Evolutionary conservation across 176 grass and related monocot genomes (phyloP).

Genomic region (Metroxylon sagu): DNA sequence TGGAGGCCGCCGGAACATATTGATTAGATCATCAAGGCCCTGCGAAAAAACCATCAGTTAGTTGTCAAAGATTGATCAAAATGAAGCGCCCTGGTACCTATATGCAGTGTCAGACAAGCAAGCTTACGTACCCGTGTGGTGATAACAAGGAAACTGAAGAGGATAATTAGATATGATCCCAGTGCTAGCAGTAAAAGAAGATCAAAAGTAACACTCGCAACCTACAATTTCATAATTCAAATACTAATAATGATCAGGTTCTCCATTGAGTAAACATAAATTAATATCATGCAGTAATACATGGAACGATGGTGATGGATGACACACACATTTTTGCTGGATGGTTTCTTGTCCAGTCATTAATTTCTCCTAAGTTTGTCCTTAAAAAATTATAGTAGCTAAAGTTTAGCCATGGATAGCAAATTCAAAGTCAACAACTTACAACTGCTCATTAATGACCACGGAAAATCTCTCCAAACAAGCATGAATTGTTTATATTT

Average conservation of each 20-base stretch:
- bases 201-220: slow-evolving; percentile 93
- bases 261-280: too few relatives aligned
- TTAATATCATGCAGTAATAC: too few relatives aligned
- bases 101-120: too few relatives aligned
- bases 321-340: too few relatives aligned
- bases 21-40: slow-evolving; percentile 97
- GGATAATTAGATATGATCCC: slow-evolving; percentile 83
- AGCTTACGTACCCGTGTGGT: slow-evolving; percentile 63
- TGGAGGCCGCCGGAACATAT: slow-evolving; percentile 86
- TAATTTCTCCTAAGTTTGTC: too few relatives aligned
- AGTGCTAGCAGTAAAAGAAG: slow-evolving; percentile 71
- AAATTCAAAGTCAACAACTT: not conserved
- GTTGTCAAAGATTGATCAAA: not conserved
- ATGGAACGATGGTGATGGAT: too few relatives aligned
- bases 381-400: too few relatives aligned
- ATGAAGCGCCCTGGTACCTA: not conserved
- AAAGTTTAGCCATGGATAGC: not conserved
- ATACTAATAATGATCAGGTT: too few relatives aligned
- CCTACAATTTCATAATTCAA: slow-evolving; percentile 30
- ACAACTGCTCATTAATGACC: not conserved
- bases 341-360: too few relatives aligned
- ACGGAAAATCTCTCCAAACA: too few relatives aligned
- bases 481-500: too few relatives aligned
- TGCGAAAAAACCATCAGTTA: slow-evolving; percentile 16
- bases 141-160: slow-evolving; percentile 95